Conservation (phyloP, 768 basidiomycete genomes). For the Rhizopogon vesiculosus region DNA sequence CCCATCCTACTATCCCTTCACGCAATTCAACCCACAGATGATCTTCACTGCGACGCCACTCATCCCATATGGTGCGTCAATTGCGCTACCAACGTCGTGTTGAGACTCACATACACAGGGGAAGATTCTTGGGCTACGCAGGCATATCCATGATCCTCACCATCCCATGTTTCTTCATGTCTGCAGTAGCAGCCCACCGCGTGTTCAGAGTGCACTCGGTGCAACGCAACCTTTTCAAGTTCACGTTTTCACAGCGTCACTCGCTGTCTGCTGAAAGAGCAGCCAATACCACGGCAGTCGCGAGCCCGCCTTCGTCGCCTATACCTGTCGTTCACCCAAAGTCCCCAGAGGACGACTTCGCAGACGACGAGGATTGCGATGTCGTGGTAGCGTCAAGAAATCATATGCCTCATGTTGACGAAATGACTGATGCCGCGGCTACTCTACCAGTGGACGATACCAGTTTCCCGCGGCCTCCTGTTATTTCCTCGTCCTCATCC, state of each 20-base stretch:
- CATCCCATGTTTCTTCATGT: slow-evolving; percentile 49
- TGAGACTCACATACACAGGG: slow-evolving; percentile 34
- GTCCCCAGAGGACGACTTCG: neutral
- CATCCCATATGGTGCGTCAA: slow-evolving; percentile 50
- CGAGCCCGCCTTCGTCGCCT: slow-evolving; percentile 13
- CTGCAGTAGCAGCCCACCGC: slow-evolving; percentile 19
- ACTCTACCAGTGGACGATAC: neutral
- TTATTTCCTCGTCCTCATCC: neutral
- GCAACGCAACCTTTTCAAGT: slow-evolving; percentile 7
- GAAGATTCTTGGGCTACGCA: slow-evolving; percentile 60
- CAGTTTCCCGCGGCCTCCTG: neutral
- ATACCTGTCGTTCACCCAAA: slow-evolving; percentile 13
- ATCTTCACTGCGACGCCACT: slow-evolving; percentile 57
- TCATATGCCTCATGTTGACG: neutral
- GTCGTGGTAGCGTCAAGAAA: neutral
- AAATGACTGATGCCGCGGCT: neutral
- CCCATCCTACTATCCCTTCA: slow-evolving; percentile 38
- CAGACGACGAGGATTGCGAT: neutral
- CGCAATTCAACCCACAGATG: slow-evolving; percentile 42
- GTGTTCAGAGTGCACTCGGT: slow-evolving; percentile 17
- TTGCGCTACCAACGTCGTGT: neutral
- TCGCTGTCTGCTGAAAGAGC: neutral
- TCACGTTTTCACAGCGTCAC: neutral
- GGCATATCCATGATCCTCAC: slow-evolving; percentile 48
- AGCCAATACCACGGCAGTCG: slow-evolving; percentile 4